Percentiles rank a stretch among this genome's conserved stretches.
phyloP scores from a whole-genome alignment of 208 protist genomes.

The Endotrypanum monterogeii region DNA sequence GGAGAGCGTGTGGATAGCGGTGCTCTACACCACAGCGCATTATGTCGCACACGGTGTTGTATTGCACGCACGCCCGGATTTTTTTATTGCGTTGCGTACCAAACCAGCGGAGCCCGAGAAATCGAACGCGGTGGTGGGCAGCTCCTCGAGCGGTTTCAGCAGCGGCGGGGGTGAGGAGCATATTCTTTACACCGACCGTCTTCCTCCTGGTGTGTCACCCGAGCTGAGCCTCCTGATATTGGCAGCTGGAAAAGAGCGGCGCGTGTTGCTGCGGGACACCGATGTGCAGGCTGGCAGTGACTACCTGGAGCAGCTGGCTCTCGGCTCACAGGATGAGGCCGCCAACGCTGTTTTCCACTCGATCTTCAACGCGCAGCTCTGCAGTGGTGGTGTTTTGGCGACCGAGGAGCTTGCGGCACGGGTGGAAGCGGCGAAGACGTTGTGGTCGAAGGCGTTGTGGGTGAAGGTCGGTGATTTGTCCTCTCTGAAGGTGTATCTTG shows the following conservation, averaged over 20 bases:
- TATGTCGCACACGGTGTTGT: constrained; percentile 88
- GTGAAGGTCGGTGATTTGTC: constrained; percentile 45
- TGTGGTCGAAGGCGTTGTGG: constrained; percentile 87
- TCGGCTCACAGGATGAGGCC: constrained; percentile 76
- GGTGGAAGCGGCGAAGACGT: constrained; percentile 56
- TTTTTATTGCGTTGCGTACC: constrained; percentile 59
- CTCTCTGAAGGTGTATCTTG: constrained; percentile 44
- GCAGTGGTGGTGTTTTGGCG: constrained; percentile 50
- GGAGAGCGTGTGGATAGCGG: constrained; percentile 69
- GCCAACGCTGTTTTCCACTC: constrained; percentile 75
- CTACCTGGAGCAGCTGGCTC: constrained; percentile 74
- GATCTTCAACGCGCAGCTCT: constrained; percentile 73
- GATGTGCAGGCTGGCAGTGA: constrained; percentile 40
- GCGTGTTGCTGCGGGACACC: constrained; percentile 50
- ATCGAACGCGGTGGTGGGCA: not conserved
- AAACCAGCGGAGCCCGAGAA: not conserved
- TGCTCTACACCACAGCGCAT: constrained; percentile 84
- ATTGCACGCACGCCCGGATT: constrained; percentile 73
- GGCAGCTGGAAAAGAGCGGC: constrained; percentile 69
- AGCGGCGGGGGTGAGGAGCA: constrained; percentile 39
- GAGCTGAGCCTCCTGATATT: constrained; percentile 71
- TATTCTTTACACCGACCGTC: constrained; percentile 59
- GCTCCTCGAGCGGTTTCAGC: constrained; percentile 4
- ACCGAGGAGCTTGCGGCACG: constrained; percentile 72
- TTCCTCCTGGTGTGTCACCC: constrained; percentile 61